phyloP scores from a whole-genome alignment of 2,329 filamentous ascomycete species.

The Aspergillus oerlinghausenensis region DNA sequence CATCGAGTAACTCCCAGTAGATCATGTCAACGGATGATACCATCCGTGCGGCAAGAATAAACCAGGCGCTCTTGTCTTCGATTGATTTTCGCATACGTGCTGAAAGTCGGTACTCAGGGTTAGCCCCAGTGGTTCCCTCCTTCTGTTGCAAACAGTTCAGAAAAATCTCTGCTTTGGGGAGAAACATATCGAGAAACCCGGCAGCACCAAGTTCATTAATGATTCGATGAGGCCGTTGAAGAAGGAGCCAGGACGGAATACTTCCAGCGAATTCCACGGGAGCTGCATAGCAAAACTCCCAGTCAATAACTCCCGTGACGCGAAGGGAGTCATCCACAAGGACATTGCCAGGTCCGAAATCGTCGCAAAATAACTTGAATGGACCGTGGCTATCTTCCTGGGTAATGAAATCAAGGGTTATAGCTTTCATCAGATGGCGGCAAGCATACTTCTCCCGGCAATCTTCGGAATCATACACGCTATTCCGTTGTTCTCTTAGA shows the following conservation, averaged over 20 bases:
- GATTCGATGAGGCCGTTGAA: constrained; percentile 4
- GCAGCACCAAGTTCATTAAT: background rate
- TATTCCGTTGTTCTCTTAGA: constrained; percentile 2
- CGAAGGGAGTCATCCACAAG: constrained; percentile 18
- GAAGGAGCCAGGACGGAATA: constrained; percentile 12
- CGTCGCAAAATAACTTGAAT: constrained; percentile 24
- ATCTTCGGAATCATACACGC: constrained; percentile 3
- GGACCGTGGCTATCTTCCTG: constrained; percentile 8
- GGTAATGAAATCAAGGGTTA: background rate
- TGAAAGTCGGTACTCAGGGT: background rate
- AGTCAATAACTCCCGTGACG: constrained; percentile 22
- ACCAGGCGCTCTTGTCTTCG: constrained; percentile 3
- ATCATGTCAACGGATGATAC: constrained; percentile 3
- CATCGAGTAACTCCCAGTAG: constrained; percentile 8
- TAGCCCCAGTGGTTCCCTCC: background rate
- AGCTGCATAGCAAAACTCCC: constrained; percentile 25
- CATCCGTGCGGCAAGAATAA: constrained; percentile 2
- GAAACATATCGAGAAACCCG: background rate
- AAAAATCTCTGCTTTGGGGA: constrained; percentile 1
- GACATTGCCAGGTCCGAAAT: constrained; percentile 24
- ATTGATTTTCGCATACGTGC: background rate
- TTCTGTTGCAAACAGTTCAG: background rate
- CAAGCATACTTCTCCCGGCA: constrained; percentile 8
- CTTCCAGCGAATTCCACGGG: constrained; percentile 14
- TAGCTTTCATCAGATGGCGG: constrained; percentile 5